A percentile compares a stretch with the other conserved stretches of the same genome.
phyloP scores from a whole-genome alignment of 1,139 yeast species.

The Scheffersomyces lignicola region DNA sequence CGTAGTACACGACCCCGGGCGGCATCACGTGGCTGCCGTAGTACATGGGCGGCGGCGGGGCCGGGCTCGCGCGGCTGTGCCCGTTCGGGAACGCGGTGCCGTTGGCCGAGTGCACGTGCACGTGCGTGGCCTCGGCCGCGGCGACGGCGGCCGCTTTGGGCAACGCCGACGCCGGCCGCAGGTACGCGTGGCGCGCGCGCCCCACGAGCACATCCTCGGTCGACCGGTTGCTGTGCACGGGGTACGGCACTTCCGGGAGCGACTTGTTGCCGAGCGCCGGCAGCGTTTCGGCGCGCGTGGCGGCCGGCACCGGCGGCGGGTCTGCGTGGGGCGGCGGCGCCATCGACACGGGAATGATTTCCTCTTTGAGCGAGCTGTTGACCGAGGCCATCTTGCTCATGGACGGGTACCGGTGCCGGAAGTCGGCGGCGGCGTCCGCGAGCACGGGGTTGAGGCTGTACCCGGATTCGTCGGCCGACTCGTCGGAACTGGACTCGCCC shows the following conservation, averaged over 20 bases:
- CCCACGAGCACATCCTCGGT: slow-evolving; percentile 4
- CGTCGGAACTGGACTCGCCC: too few species aligned
- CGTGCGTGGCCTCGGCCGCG: slow-evolving; percentile 4
- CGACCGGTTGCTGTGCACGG: background rate
- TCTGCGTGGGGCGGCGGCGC: too few species aligned
- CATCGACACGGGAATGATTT: background rate
- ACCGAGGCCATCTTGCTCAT: slow-evolving; percentile 2
- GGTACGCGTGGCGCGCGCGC: background rate
- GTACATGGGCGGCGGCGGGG: slow-evolving; percentile 5
- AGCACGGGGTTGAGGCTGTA: too few species aligned
- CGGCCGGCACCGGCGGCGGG: too few species aligned
- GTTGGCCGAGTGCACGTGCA: slow-evolving; percentile 1
- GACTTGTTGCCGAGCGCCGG: background rate
- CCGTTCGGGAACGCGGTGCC: background rate
- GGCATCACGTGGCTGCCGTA: slow-evolving; percentile 1
- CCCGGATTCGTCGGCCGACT: too few species aligned
- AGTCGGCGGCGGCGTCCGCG: too few species aligned
- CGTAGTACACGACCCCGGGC: slow-evolving; percentile 1
- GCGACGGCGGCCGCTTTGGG: slow-evolving; percentile 1
- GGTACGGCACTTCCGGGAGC: slow-evolving; percentile 4
- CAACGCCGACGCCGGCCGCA: slow-evolving; percentile 4
- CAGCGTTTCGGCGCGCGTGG: background rate
- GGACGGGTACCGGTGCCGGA: slow-evolving; percentile 1
- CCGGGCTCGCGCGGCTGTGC: slow-evolving; percentile 3
- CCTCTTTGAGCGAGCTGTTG: background rate